Conservation (phyloP, 768 basidiomycete species). For the Kwoniella botswanensis region DNA sequence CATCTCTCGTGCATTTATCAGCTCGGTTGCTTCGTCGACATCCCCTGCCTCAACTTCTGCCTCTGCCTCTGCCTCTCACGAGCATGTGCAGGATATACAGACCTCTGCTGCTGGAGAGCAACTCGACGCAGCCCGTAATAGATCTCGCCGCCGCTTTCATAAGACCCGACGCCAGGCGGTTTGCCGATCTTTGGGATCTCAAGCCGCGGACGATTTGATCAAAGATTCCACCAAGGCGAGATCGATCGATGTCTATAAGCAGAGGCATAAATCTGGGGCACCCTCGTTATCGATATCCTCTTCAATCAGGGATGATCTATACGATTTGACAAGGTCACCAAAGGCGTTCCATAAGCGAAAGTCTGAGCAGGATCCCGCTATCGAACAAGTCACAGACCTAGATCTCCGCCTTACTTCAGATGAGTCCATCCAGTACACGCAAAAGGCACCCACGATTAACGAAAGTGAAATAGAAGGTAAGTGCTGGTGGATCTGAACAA, state of each 20-base stretch:
- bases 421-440: too few species aligned
- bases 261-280: constrained; percentile 10
- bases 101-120: too few species aligned
- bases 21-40: constrained; percentile 2
- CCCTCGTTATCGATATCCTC: constrained; percentile 2
- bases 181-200: constrained; percentile 6
- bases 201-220: constrained; percentile 3
- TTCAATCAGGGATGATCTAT: constrained; percentile 4
- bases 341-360: neutral
- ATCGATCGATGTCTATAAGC: constrained; percentile 6
- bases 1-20: constrained; percentile 3
- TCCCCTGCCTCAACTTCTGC: neutral
- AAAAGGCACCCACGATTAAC: neutral
- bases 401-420: too few species aligned
- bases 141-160: neutral
- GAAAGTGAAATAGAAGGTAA: constrained; percentile 2
- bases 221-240: constrained; percentile 14
- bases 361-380: neutral
- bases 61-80: neutral
- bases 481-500: neutral
- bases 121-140: neutral
- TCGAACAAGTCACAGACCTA: neutral
- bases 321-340: neutral
- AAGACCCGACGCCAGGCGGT: neutral
- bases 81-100: too few species aligned